These are phyloP conservation scores for Pseudocercospora ulei DNA, from an alignment of 2,329 filamentous ascomycete species.

Conservation along the genomic window DNA sequence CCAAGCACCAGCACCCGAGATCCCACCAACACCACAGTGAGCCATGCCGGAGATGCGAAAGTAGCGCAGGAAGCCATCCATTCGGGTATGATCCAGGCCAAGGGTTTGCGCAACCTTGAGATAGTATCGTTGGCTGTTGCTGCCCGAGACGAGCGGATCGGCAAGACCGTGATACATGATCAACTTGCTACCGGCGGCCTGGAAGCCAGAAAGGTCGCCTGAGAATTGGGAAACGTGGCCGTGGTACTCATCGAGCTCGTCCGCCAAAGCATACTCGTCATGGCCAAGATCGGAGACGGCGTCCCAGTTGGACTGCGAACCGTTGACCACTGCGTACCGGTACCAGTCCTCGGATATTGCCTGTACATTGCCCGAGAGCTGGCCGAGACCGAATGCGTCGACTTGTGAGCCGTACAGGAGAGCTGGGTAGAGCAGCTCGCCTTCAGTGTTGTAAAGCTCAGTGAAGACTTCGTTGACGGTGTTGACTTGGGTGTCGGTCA, in stretches of 20 bases:
- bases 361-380: constrained; percentile 39
- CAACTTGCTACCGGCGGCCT: constrained; percentile 39
- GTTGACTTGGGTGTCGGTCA: constrained; percentile 39
- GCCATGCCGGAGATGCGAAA: constrained; percentile 47
- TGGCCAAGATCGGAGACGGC: constrained; percentile 33
- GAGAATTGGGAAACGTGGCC: constrained; percentile 37
- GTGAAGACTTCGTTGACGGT: constrained; percentile 40
- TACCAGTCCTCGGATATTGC: constrained; percentile 43
- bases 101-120: constrained; percentile 39
- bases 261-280: constrained; percentile 38
- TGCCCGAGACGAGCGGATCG: constrained; percentile 40
- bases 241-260: constrained; percentile 36
- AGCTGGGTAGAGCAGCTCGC: constrained; percentile 44
- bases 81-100: constrained; percentile 34
- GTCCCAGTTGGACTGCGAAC: constrained; percentile 36
- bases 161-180: constrained; percentile 39
- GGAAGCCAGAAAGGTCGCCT: constrained; percentile 36
- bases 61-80: constrained; percentile 39
- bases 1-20: constrained; percentile 38
- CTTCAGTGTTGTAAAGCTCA: constrained; percentile 38
- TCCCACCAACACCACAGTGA: constrained; percentile 43
- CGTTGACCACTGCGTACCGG: constrained; percentile 43
- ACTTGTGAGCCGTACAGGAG: constrained; percentile 44
- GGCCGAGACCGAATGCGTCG: constrained; percentile 32
- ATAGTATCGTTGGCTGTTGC: constrained; percentile 44